Conservation (phyloP, 1,284 basidiomycete genomes). For the Microstroma glucosiphilum region DNA sequence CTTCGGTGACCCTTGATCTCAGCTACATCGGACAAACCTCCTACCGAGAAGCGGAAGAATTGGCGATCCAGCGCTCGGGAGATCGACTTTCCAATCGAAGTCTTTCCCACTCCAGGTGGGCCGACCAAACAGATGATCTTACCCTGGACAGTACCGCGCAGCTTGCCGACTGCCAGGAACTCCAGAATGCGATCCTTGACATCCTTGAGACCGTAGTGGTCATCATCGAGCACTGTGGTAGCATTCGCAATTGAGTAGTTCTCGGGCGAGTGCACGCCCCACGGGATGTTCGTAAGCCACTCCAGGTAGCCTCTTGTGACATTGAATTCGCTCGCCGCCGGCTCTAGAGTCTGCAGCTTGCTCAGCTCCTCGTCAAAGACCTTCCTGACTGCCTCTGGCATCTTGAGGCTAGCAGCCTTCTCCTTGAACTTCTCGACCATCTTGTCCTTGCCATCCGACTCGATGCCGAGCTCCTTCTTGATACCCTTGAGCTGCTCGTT, state of each 20-base stretch:
- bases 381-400: constrained; percentile 86
- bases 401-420: constrained; percentile 74
- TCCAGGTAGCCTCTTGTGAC: constrained; percentile 62
- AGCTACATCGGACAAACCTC: constrained; percentile 91
- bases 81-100: constrained; percentile 78
- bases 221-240: constrained; percentile 78
- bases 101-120: constrained; percentile 95
- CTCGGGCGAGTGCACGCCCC: constrained; percentile 90
- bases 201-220: constrained; percentile 91
- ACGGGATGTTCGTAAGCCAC: constrained; percentile 73
- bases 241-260: constrained; percentile 87
- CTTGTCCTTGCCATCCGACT: constrained; percentile 95
- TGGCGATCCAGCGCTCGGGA: constrained; percentile 75
- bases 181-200: constrained; percentile 94
- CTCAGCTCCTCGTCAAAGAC: constrained; percentile 95
- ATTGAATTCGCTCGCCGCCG: constrained; percentile 70
- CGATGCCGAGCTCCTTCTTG: constrained; percentile 97
- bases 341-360: constrained; percentile 86
- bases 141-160: constrained; percentile 91
- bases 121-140: constrained; percentile 97
- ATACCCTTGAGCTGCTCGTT: constrained; percentile 99
- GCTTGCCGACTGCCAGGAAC: constrained; percentile 94
- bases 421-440: constrained; percentile 92
- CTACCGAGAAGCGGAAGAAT: constrained; percentile 95
- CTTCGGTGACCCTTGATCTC: constrained; percentile 98